A percentile compares a stretch with the other conserved stretches of the same genome.
Evolutionary conservation across 75 land plant species (phyloP).

Genomic region (Chamaecyparis obtusa): DNA sequence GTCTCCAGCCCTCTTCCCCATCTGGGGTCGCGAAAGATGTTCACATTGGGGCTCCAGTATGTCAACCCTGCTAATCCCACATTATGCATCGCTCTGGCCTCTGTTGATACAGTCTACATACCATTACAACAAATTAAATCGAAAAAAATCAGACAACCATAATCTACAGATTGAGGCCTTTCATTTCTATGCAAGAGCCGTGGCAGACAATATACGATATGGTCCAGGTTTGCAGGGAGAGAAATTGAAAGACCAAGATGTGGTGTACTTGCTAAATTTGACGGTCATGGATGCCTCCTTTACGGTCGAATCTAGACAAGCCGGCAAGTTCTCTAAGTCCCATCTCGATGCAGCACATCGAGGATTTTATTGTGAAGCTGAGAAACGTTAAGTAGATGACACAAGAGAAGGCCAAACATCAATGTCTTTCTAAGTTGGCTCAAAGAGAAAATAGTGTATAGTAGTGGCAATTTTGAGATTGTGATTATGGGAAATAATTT

Average conservation of each 20-base stretch:
- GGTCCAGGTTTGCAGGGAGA: conserved; percentile 73
- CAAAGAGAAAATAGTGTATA: too few relatives aligned
- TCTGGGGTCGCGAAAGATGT: conserved; percentile 84
- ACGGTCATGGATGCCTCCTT: conserved; percentile 78
- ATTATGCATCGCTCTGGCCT: conserved; percentile 87
- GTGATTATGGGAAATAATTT: too few relatives aligned
- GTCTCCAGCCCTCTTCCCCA: conserved; percentile 94
- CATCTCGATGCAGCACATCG: too few relatives aligned
- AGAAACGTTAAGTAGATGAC: too few relatives aligned
- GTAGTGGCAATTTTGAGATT: too few relatives aligned
- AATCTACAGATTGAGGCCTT: neutral
- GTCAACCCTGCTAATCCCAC: conserved; percentile 75
- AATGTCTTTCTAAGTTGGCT: too few relatives aligned
- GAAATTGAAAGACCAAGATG: conserved; percentile 55
- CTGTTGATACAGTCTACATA: conserved; percentile 77
- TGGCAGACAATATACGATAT: conserved; percentile 81
- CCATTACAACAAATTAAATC: neutral
- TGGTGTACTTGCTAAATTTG: conserved; percentile 43
- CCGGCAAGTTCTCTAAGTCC: too few relatives aligned
- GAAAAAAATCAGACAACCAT: too few relatives aligned
- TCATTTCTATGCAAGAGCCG: conserved; percentile 46
- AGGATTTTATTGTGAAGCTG: too few relatives aligned
- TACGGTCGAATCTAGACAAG: conserved; percentile 29
- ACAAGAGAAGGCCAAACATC: too few relatives aligned
- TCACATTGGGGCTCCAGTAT: conserved; percentile 86